Conservation (phyloP, 139 green algal species). For the Astrephomene gubernaculifera region DNA sequence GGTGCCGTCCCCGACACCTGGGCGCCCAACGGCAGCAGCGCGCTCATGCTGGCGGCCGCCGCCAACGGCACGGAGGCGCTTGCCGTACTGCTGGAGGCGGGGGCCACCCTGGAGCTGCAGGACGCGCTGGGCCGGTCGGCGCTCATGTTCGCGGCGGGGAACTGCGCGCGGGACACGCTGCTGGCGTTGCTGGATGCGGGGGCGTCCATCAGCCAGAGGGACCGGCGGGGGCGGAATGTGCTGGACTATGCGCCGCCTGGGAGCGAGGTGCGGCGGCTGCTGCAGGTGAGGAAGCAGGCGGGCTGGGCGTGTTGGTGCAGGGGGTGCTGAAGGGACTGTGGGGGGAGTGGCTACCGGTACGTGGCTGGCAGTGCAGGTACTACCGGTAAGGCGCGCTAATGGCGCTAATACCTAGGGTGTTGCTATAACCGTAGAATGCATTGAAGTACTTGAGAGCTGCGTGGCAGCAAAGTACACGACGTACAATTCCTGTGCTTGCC, state of each 20-base stretch:
- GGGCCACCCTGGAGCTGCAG: slow-evolving; percentile 81
- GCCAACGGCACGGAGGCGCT: slow-evolving; percentile 65
- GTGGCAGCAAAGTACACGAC: no score
- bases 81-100: slow-evolving; percentile 70
- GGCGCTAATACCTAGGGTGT: no score
- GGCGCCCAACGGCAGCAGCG: slow-evolving; percentile 78
- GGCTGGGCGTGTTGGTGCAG: neutral
- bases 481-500: neutral
- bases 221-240: slow-evolving; percentile 60
- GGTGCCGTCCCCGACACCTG: slow-evolving; percentile 85
- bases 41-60: slow-evolving; percentile 84
- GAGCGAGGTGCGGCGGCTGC: slow-evolving; percentile 46
- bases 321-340: neutral
- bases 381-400: no score
- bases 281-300: slow-evolving; percentile 31
- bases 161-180: slow-evolving; percentile 55
- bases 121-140: slow-evolving; percentile 79
- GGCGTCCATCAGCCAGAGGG: slow-evolving; percentile 54
- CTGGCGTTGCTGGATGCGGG: slow-evolving; percentile 47
- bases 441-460: no score
- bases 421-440: no score
- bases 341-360: no score
- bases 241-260: slow-evolving; percentile 74
- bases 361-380: no score
- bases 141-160: slow-evolving; percentile 88